Percentiles rank a stretch among this genome's conserved stretches.
Evolutionary conservation across 257 asterid genomes (phyloP).

Genomic region (Nicotiana undulata): DNA sequence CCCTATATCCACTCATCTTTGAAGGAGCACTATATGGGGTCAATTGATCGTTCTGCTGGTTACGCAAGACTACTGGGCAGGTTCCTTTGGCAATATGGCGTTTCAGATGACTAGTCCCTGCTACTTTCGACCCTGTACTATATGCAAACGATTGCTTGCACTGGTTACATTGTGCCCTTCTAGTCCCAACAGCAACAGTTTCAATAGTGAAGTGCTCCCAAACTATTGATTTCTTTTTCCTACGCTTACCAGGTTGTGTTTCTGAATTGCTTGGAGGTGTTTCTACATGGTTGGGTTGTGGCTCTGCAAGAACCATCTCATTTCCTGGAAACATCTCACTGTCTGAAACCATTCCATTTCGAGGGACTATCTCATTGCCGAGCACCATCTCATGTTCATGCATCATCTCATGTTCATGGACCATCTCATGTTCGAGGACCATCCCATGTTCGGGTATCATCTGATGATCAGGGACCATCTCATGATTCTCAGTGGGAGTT

Average conservation of each 20-base stretch:
- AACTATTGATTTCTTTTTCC: conserved; percentile 90
- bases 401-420: not conserved
- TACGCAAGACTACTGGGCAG: conserved; percentile 71
- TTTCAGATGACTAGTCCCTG: conserved; percentile 97
- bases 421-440: not conserved
- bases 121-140: conserved; percentile 91
- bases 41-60: conserved; percentile 7
- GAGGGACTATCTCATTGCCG: conserved; percentile 6
- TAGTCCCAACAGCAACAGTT: conserved; percentile 54
- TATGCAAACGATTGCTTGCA: conserved; percentile 99
- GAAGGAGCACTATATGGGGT: conserved; percentile 68
- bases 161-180: conserved; percentile 90
- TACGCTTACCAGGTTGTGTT: conserved; percentile 34
- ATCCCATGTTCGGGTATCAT: not conserved
- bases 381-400: not conserved
- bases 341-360: not conserved
- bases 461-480: not conserved
- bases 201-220: conserved; percentile 99
- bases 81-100: conserved; percentile 94
- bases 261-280: conserved; percentile 18
- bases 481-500: conserved; percentile 7
- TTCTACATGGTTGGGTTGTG: conserved; percentile 32
- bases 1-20: conserved; percentile 34
- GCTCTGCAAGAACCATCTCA: conserved; percentile 52
- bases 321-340: conserved; percentile 3